Evolutionary conservation across 2,329 filamentous ascomycete species (phyloP), one percentile per base, ranked within the genome.

Genomic region (Rhynchosporium secalis): DNA sequence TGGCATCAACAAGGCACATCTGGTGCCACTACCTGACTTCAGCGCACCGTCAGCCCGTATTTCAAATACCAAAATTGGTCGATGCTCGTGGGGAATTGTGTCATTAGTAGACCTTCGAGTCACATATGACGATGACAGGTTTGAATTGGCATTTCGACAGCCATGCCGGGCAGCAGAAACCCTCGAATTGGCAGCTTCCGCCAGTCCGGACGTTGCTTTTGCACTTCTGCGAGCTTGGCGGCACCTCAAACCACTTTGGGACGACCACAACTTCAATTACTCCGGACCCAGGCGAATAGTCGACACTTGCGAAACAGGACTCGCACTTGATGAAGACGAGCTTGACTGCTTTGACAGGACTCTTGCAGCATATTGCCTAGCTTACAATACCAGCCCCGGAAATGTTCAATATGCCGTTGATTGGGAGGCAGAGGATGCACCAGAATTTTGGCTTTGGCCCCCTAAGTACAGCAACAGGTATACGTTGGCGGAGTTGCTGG

Each of bases 1-100:
- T 71, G 88, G 88, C 26, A 80, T 87, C 38, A 86, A 90, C 76
- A 88, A 87, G 72, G 76, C 90, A 40, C 87, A 90, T 75, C 70
- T 91, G 55, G 81, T 91, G 51, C 86, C 86, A n/a, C 72, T 88
- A 38, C 81, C 85, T 47, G 88, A 86, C 68, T 76, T 80, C 26
- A 78, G 78, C 38, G 80, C 79, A 68, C 79, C 65, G 76, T 79
- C 31, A 83, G 84, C 65, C 12, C 65, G 66, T 26, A 57, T 71
- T 6, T 56, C 68, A 15, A 83, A 52, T 74, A 82, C 68, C 77
- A 81, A 64, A 77, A 82, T 64, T 45, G 70, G 69, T 31, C 69
- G 72, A 46, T 78, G 77, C 7, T 86, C 85, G 1, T 83, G 85
- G 70, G 88, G 87, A 3, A 81, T 90, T 58, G 81, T 89, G 65